Evolutionary conservation across 768 basidiomycete species (phyloP), one percentile per base, ranked within the genome.

Genomic region (Lentinula aciculospora): DNA sequence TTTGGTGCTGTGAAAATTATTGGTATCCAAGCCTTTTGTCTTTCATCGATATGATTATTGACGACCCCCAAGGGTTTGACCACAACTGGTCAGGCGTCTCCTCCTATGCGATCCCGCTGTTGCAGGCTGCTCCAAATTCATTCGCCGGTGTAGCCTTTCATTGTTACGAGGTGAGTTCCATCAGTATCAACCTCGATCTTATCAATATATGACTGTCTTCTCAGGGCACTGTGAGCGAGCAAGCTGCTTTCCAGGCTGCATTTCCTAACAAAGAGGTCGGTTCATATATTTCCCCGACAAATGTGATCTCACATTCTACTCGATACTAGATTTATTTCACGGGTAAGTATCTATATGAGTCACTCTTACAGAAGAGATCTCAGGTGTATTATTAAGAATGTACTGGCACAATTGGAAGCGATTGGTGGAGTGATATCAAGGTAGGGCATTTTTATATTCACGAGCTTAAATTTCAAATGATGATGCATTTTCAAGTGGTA

Each of bases 361-460:
- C 23, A 9, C 1, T 21, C n/a, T n/a, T n/a, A n/a, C n/a, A n/a
- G n/a, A n/a, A n/a, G n/a, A 48, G 29, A 7, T 29, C 2, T 50
- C n/a, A 50, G 10, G 3, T 7, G 29, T 21, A 21, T 50, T n/a
- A 6, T 50, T 10, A 72, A 63, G 88, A 91, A 68, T 90, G 89
- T 64, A 69, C 81, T 1, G 88, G 89, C 5, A 82, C 77, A 0
- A 68, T 80, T 56, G 84, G 86, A 13, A 79, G 80, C 8, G 85
- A 89, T 65, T 91, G 88, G 88, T 92, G 89, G 89, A 73, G 72
- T 48, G 87, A 90, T 62, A 84, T 90, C 69, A 90, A 90, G 78
- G 87, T 83, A 69, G 40, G 61, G 40, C 51, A n/a, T 12, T 58
- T 48, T 19, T 8, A 21, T 19, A 9, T 15, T 54, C 19, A 7